Percentiles rank a stretch among this genome's conserved stretches.
Evolutionary conservation across 108 stramenopile genomes (phyloP).

Genomic region (Schizochytrium sp.): DNA sequence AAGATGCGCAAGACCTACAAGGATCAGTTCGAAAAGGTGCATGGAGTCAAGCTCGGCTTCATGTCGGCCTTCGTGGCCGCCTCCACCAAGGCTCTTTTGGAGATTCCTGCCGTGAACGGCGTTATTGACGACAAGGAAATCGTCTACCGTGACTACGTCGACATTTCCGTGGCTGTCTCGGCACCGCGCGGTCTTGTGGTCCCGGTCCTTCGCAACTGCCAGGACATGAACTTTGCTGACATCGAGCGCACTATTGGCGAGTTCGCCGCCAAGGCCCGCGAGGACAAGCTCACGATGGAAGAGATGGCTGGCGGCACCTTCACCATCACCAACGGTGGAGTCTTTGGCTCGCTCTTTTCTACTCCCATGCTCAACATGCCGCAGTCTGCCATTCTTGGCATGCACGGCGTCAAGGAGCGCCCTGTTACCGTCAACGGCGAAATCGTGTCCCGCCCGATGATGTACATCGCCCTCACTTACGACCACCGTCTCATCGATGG

Average conservation of each 20-base stretch:
- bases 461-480: slow-evolving; percentile 98
- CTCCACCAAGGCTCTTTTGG: slow-evolving; percentile 73
- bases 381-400: slow-evolving; percentile 97
- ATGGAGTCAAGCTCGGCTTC: slow-evolving; percentile 96
- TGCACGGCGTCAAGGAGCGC: slow-evolving; percentile 99
- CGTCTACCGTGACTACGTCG: slow-evolving; percentile 93
- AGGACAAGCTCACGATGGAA: slow-evolving; percentile 67
- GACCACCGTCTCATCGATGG: slow-evolving; percentile 99
- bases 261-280: slow-evolving; percentile 83
- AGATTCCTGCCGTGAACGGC: slow-evolving; percentile 93
- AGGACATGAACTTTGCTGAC: slow-evolving; percentile 91
- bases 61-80: slow-evolving; percentile 98
- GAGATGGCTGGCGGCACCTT: slow-evolving; percentile 99
- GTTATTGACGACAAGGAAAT: slow-evolving; percentile 99
- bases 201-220: slow-evolving; percentile 91
- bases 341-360: slow-evolving; percentile 95
- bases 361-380: slow-evolving; percentile 99
- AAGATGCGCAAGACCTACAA: slow-evolving; percentile 86
- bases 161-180: slow-evolving; percentile 95
- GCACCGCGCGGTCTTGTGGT: slow-evolving; percentile 91
- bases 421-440: slow-evolving; percentile 82
- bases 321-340: slow-evolving; percentile 99
- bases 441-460: slow-evolving; percentile 95
- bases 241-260: slow-evolving; percentile 89
- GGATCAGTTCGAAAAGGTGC: slow-evolving; percentile 87